A percentile compares a stretch with the other conserved stretches of the same genome.
Evolutionary conservation across 768 basidiomycete species (phyloP).

Genomic region (Tylopilus intermedius): DNA sequence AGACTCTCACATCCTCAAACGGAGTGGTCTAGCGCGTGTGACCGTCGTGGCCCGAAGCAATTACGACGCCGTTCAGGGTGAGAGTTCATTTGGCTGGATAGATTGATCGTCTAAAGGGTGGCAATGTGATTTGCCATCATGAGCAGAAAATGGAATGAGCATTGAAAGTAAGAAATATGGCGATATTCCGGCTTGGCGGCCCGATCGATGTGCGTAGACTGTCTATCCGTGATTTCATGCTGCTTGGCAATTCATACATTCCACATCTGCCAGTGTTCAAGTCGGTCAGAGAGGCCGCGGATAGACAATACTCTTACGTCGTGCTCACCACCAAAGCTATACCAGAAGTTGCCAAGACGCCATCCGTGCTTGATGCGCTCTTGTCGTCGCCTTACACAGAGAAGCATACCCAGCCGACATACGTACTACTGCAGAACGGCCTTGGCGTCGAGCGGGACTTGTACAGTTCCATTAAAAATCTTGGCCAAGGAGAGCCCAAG

Average conservation of each 20-base stretch:
- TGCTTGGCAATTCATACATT: not conserved
- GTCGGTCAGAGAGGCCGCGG: constrained; percentile 56
- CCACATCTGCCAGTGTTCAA: constrained; percentile 43
- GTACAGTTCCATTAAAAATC: constrained; percentile 44
- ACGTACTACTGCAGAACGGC: constrained; percentile 68
- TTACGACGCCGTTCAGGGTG: constrained; percentile 51
- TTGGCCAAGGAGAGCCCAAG: constrained; percentile 41
- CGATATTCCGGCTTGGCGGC: constrained; percentile 51
- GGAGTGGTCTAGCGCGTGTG: constrained; percentile 56
- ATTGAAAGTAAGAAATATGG: constrained; percentile 61
- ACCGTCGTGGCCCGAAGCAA: constrained; percentile 74
- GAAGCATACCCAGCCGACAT: constrained; percentile 47
- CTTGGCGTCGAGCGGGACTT: constrained; percentile 58
- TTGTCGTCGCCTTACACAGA: constrained; percentile 45
- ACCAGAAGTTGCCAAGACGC: constrained; percentile 58
- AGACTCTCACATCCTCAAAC: constrained; percentile 56
- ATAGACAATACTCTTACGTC: constrained; percentile 58
- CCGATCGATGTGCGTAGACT: constrained; percentile 47
- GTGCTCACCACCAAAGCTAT: constrained; percentile 67
- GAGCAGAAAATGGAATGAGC: constrained; percentile 47
- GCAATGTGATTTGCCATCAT: not conserved
- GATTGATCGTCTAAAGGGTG: not conserved
- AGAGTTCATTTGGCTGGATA: not conserved
- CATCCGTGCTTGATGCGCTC: constrained; percentile 52
- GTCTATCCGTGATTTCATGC: constrained; percentile 15